Evolutionary conservation across 371 early-diverging fungal species (phyloP).

Genomic region (Actinomucor elegans): DNA sequence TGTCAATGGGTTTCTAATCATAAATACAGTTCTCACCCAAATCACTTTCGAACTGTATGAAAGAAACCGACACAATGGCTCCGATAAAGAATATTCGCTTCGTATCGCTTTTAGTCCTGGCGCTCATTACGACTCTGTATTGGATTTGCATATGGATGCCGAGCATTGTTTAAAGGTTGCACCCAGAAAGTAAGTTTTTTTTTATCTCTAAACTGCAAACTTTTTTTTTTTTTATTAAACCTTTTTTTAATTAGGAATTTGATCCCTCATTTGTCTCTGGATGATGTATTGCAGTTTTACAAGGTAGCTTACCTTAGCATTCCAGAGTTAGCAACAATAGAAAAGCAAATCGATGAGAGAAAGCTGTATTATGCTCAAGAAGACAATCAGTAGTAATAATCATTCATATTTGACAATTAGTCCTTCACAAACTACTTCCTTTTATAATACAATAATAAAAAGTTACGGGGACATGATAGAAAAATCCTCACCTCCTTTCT

Average conservation of each 20-base stretch:
- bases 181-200: slow-evolving; percentile 24
- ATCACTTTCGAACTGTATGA: slow-evolving; percentile 97
- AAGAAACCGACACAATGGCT: slow-evolving; percentile 62
- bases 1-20: background rate
- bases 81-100: slow-evolving; percentile 79
- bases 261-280: slow-evolving; percentile 45
- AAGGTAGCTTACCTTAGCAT: slow-evolving; percentile 36
- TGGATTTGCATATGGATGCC: slow-evolving; percentile 87
- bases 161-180: slow-evolving; percentile 87
- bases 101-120: slow-evolving; percentile 92
- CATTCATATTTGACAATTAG: no score
- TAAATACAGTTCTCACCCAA: slow-evolving; percentile 86
- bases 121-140: slow-evolving; percentile 85
- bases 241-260: slow-evolving; percentile 27
- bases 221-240: no score
- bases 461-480: no score
- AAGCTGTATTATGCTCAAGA: slow-evolving; percentile 49
- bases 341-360: slow-evolving; percentile 43
- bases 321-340: slow-evolving; percentile 42
- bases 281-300: slow-evolving; percentile 40
- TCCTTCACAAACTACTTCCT: no score
- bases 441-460: no score
- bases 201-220: background rate
- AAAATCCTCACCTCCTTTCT: no score
- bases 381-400: slow-evolving; percentile 32